Percentiles rank a stretch among this genome's conserved stretches.
Conservation (phyloP, 139 green algal species). For the Chlorella ohadii region DNA sequence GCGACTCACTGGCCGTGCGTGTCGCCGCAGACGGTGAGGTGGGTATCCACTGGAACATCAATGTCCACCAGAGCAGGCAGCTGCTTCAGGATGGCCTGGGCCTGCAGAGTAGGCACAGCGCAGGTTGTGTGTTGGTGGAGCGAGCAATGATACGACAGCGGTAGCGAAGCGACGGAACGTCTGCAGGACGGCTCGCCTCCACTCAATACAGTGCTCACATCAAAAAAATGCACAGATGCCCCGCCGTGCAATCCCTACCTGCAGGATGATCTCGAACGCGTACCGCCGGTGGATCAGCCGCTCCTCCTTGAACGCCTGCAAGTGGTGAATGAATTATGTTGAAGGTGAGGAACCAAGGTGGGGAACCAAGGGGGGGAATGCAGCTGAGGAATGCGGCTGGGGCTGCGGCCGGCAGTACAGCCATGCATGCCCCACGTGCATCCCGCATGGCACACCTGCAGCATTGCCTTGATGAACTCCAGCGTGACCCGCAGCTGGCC, state of each 20-base stretch:
- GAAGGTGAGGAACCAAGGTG: too few relatives aligned
- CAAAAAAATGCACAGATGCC: background rate
- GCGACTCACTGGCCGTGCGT: slow-evolving; percentile 65
- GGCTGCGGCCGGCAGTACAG: too few relatives aligned
- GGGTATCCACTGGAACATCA: slow-evolving; percentile 48
- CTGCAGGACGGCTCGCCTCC: too few relatives aligned
- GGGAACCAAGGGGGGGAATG: too few relatives aligned
- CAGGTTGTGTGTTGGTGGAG: too few relatives aligned
- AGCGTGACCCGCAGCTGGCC: slow-evolving; percentile 68
- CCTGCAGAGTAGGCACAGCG: slow-evolving; percentile 52
- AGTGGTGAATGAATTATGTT: too few relatives aligned
- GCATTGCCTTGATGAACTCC: slow-evolving; percentile 92
- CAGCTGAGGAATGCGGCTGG: too few relatives aligned
- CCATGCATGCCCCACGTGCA: too few relatives aligned
- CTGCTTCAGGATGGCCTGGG: slow-evolving; percentile 56
- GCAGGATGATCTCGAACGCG: slow-evolving; percentile 74
- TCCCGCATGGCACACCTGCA: too few relatives aligned
- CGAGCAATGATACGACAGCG: too few relatives aligned
- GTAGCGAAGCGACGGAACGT: too few relatives aligned
- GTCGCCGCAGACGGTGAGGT: slow-evolving; percentile 94
- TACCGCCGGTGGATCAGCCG: slow-evolving; percentile 81
- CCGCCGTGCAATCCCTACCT: background rate
- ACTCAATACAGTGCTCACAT: too few relatives aligned
- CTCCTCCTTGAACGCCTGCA: slow-evolving; percentile 86
- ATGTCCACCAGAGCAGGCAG: slow-evolving; percentile 86